phyloP scores from a whole-genome alignment of 805 yeast species.

The Metschnikowia proteae region DNA sequence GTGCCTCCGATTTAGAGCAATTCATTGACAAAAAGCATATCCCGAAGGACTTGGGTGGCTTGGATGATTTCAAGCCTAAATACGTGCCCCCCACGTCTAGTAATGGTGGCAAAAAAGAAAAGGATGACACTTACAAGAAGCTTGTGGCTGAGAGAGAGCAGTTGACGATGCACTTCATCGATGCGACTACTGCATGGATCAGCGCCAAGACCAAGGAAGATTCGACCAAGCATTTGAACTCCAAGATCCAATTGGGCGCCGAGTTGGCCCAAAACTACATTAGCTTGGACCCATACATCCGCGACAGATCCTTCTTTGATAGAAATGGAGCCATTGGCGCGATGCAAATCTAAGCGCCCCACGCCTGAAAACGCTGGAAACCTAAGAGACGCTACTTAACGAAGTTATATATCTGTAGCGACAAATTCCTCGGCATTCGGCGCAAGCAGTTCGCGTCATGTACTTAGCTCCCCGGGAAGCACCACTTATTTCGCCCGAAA shows the following conservation, averaged over 20 bases:
- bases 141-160: slow-evolving; percentile 52
- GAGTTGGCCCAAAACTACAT: slow-evolving; percentile 61
- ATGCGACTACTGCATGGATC: slow-evolving; percentile 75
- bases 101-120: slow-evolving; percentile 34
- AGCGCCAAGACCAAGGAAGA: slow-evolving; percentile 54
- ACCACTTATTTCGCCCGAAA: too few species aligned
- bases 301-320: slow-evolving; percentile 17
- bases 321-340: slow-evolving; percentile 16
- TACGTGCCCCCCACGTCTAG: slow-evolving; percentile 65
- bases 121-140: slow-evolving; percentile 41
- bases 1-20: slow-evolving; percentile 59
- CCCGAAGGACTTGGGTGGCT: slow-evolving; percentile 75
- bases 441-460: too few species aligned
- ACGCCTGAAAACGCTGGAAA: background rate
- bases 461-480: too few species aligned
- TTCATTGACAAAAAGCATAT: slow-evolving; percentile 57
- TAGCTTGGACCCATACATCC: slow-evolving; percentile 41
- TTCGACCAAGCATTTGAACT: slow-evolving; percentile 45
- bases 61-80: slow-evolving; percentile 52
- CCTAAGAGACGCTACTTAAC: background rate
- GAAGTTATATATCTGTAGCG: background rate
- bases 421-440: too few species aligned
- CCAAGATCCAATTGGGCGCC: slow-evolving; percentile 51
- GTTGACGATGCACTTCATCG: slow-evolving; percentile 51
- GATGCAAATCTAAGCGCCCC: slow-evolving; percentile 6